Base-by-base conservation (phyloP, 371 early-diverging fungal genomes). In the Enteropsectra breve region DNA sequence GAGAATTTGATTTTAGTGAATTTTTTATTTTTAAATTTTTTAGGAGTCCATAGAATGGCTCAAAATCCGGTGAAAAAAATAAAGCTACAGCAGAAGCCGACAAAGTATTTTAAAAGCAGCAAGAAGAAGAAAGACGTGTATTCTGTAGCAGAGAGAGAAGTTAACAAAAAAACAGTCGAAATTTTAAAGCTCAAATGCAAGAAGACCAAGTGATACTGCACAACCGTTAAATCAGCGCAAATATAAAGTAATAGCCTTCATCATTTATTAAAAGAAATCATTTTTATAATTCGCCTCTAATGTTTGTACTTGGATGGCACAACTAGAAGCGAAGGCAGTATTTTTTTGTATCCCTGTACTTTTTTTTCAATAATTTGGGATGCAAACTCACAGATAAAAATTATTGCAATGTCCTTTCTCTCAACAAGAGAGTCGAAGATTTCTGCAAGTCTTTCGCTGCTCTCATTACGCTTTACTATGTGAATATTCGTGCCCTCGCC, bases 381-480 rank as follows among this genome's bases (percentile, higher is more conserved):
- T 2, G 64, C 75, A 58, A 68, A 72, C 36, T 75, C 72, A n/a
- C 65, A 60, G 15, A 79, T 53, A 30, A 79, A 75, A 18, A 79
- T 55, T 1, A 79, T 58, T n/a, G 73, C 75, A 37, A 76, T 63
- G 37, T 76, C 77, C 38, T 76, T 69, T 45, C 72, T 68, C 38
- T 45, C 21, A 53, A 66, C 24, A 13, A 75, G 37, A 15, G 52
- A 37, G 6, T 50, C 40, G 50, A 72, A 75, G 8, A 38, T 57
- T 46, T 37, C 60, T 46, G 54, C 38, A 34, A 76, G 21, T 6
- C 74, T 76, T 45, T 73, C 70, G 24, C 62, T 65, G 4, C 50
- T 24, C 13, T 72, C 73, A 8, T 55, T 53, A 3, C 68, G 68
- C 18, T 58, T 26, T 21, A 73, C 13, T 29, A 72, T 48, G 60